These are phyloP conservation scores for Bassia scoparia DNA, from an alignment of 148 eudicot genomes.

Conservation along the genomic window DNA sequence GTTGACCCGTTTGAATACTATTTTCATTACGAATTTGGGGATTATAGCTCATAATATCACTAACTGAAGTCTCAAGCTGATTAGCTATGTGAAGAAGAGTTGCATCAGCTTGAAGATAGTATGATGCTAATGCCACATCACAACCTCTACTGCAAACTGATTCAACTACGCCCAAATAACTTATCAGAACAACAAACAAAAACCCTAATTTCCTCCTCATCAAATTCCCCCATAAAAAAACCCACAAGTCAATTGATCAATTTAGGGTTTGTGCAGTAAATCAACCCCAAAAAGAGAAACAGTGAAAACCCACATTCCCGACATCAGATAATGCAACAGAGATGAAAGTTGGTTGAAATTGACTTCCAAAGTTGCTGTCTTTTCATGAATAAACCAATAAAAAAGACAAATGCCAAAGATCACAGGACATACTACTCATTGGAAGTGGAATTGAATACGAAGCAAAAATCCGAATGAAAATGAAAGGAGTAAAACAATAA, in stretches of 20 bases:
- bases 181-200: conserved; percentile 18
- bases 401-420: conserved; percentile 4
- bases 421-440: neutral
- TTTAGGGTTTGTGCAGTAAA: neutral
- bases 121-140: conserved; percentile 56
- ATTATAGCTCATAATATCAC: conserved; percentile 39
- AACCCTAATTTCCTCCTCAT: conserved; percentile 20
- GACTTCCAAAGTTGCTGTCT: neutral
- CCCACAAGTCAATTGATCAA: neutral
- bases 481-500: neutral
- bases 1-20: conserved; percentile 17
- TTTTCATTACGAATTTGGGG: conserved; percentile 35
- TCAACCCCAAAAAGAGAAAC: neutral
- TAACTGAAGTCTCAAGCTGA: conserved; percentile 5
- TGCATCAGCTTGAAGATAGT: conserved; percentile 26
- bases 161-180: conserved; percentile 20
- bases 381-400: neutral
- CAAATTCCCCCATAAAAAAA: conserved; percentile 7
- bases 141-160: conserved; percentile 48
- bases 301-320: neutral
- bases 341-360: neutral
- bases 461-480: neutral
- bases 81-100: conserved; percentile 34
- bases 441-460: neutral
- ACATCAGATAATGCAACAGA: neutral